phyloP scores from a whole-genome alignment of 352 stramenopile genomes.

The Phytopythium aichiense region DNA sequence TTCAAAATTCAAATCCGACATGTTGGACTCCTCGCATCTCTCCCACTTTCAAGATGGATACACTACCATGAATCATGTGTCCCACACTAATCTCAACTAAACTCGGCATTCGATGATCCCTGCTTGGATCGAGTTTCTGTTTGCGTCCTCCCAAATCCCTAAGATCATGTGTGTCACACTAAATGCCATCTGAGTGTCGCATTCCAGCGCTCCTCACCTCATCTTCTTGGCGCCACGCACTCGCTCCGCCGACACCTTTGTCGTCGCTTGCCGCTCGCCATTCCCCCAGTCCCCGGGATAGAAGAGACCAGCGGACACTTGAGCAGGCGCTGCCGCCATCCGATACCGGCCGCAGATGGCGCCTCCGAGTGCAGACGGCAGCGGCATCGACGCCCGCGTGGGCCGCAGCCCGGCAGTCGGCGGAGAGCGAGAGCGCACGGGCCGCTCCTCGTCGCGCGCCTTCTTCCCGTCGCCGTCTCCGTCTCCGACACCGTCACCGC shows the following conservation, averaged over 20 bases:
- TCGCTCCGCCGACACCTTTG: no score
- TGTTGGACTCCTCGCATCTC: neutral
- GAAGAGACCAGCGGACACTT: neutral
- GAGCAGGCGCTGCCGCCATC: neutral
- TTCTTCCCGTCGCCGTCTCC: constrained; percentile 9
- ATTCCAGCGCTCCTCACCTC: neutral
- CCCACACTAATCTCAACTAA: neutral
- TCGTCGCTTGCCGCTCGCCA: no score
- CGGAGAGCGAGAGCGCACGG: neutral
- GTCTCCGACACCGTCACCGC: neutral
- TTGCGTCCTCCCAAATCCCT: no score
- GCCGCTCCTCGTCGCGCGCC: constrained; percentile 5
- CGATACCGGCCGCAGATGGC: constrained; percentile 1
- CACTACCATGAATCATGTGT: neutral
- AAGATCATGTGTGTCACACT: no score
- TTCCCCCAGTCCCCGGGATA: neutral
- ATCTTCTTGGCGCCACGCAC: neutral
- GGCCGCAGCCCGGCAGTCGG: neutral
- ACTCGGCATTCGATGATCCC: no score
- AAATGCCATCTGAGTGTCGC: no score
- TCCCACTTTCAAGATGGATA: neutral
- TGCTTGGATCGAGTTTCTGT: no score
- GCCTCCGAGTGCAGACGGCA: constrained; percentile 2
- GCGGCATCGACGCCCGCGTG: neutral
- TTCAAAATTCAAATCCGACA: neutral